Percentiles rank a stretch among this genome's conserved stretches.
These are phyloP conservation scores for Inga leiocalycina DNA, from an alignment of 306 rosid species.

Conservation along the genomic window DNA sequence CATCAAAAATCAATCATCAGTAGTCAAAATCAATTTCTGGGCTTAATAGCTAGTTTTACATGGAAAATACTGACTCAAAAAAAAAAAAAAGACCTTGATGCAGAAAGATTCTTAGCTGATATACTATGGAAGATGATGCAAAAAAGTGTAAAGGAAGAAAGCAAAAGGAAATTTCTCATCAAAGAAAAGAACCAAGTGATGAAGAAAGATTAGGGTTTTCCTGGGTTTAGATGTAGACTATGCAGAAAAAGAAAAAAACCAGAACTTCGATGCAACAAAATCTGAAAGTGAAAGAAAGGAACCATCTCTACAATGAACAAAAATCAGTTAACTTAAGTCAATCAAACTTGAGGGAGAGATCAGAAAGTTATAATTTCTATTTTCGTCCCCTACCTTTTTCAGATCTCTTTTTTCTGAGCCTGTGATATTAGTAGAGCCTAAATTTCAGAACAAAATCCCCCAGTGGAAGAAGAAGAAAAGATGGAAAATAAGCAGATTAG, in stretches of 20 bases:
- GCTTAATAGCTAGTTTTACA: not conserved
- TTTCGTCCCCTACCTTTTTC: not conserved
- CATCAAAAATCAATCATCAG: not conserved
- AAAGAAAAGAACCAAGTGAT: not conserved
- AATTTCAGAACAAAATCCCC: not conserved
- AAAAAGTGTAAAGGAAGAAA: not conserved
- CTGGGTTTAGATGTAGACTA: not conserved
- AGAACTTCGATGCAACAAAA: not conserved
- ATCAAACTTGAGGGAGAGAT: not conserved
- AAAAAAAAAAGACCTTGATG: not conserved
- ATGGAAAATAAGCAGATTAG: not conserved
- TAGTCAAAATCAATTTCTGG: not conserved
- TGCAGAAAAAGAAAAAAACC: not conserved
- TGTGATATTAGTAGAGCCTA: not conserved
- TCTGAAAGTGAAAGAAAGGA: not conserved
- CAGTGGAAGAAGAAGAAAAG: not conserved
- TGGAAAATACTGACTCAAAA: not conserved
- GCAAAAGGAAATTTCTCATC: not conserved
- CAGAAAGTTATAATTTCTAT: not conserved
- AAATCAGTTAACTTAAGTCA: not conserved
- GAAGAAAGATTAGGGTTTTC: not conserved
- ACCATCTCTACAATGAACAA: not conserved
- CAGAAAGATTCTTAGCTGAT: not conserved
- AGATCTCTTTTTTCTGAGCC: not conserved
- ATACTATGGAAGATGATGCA: not conserved